These are phyloP conservation scores for Neonectria coccinea DNA, from an alignment of 2,329 filamentous ascomycete species.

Conservation along the genomic window DNA sequence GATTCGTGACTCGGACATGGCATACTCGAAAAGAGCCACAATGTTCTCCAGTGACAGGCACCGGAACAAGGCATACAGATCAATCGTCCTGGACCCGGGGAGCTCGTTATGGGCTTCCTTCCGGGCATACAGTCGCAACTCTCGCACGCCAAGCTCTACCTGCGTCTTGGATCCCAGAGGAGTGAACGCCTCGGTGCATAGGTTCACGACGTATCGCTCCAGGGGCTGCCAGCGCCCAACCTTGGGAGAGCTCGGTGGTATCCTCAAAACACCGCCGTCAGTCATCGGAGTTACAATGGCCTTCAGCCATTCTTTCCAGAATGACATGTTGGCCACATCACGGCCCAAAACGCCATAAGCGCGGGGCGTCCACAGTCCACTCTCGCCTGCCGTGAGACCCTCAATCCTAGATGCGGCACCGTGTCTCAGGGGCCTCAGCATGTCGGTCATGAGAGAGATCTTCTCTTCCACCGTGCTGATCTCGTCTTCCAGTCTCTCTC, in stretches of 20 bases:
- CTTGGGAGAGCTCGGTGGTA: conserved; percentile 89
- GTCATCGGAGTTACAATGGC: conserved; percentile 96
- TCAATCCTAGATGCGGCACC: conserved; percentile 98
- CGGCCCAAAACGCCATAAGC: conserved; percentile 93
- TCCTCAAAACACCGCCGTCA: conserved; percentile 82
- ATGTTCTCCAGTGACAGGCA: conserved; percentile 92
- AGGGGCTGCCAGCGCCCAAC: conserved; percentile 96
- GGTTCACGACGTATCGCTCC: conserved; percentile 95
- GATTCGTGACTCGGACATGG: conserved; percentile 91
- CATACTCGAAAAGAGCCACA: conserved; percentile 91
- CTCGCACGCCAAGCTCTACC: conserved; percentile 89
- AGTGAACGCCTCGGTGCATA: conserved; percentile 94
- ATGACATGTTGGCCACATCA: conserved; percentile 84
- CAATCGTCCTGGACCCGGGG: conserved; percentile 89
- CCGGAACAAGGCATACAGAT: conserved; percentile 93
- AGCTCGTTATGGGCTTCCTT: conserved; percentile 95
- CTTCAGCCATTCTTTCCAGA: conserved; percentile 99
- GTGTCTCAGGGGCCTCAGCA: conserved; percentile 90
- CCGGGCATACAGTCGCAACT: conserved; percentile 90
- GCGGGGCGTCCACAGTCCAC: conserved; percentile 93
- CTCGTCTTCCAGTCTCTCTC: conserved; percentile 90
- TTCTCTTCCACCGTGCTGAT: conserved; percentile 98
- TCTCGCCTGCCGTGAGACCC: conserved; percentile 93
- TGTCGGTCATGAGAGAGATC: conserved; percentile 95
- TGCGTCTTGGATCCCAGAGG: conserved; percentile 95